Evolutionary conservation across 768 basidiomycete species (phyloP).

Genomic region (Serpula lacrymans): DNA sequence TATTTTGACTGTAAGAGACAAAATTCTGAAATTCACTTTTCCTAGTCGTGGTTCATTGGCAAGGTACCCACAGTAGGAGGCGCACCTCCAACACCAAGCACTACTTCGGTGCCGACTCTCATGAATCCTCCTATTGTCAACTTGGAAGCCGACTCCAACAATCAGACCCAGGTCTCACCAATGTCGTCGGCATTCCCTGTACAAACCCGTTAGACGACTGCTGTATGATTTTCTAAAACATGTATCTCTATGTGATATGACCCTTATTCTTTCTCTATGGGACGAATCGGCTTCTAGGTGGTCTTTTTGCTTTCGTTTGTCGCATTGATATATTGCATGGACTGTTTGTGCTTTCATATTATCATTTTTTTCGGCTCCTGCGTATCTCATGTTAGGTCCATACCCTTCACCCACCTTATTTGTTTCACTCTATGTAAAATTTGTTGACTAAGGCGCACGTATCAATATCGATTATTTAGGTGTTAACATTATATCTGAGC

Average conservation of each 20-base stretch:
- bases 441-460: no score
- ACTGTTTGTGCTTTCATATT: no score
- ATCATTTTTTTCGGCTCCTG: no score
- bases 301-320: slow-evolving; percentile 22
- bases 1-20: no score
- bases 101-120: slow-evolving; percentile 38
- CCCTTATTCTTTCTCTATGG: slow-evolving; percentile 1
- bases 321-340: no score
- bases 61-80: slow-evolving; percentile 56
- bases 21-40: slow-evolving; percentile 2
- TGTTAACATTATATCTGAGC: no score
- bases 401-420: no score
- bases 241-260: slow-evolving; percentile 1
- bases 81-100: slow-evolving; percentile 46
- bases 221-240: neutral
- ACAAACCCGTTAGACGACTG: slow-evolving; percentile 16
- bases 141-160: slow-evolving; percentile 36
- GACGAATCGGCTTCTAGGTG: slow-evolving; percentile 12
- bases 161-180: slow-evolving; percentile 59
- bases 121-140: slow-evolving; percentile 22
- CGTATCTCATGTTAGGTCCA: no score
- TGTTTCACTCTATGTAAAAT: no score
- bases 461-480: no score
- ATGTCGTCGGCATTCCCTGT: slow-evolving; percentile 81
- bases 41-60: slow-evolving; percentile 91